Evolutionary conservation across 345 rosid genomes (phyloP), one percentile per base, ranked within the genome.

Genomic region (Pistacia vera): DNA sequence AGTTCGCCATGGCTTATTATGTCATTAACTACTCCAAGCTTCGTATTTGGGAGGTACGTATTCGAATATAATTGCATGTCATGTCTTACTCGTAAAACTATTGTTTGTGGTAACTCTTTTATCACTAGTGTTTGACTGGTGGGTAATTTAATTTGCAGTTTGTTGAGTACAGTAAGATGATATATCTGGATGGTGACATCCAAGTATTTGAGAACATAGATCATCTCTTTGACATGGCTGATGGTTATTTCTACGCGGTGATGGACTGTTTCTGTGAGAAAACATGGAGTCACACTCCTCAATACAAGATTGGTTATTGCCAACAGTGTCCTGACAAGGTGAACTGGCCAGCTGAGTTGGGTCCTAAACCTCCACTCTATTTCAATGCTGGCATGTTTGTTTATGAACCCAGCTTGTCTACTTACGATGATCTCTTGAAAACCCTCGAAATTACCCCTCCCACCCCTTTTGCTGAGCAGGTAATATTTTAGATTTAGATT

Each of bases 361-460:
- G 93, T 46, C 81, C 86, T 16, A 88, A 79, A 46, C 95, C 93
- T 54, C 83, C 92, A 11, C 84, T 88, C 28, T 90, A 92, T 82
- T 92, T 92, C 83, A 92, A 92, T 67, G 95, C 95, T 2, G 95
- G 95, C 68, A 92, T 90, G 97, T 88, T 89, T 46, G 83, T 92
- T 0, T 87, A 73, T 63, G 86, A 90, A 80, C 97, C 97, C 9
- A 82, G 75, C 59, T 80, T 86, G 4, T 7, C 75, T 46, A 80
- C 84, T 12, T 92, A 89, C 54, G 68, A 75, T 28, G 68, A 81
- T 36, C 90, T 91, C 76, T 73, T 90, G 80, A 77, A 81, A 4
- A 81, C 82, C 28, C 78, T 91, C 68, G 75, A 85, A 55, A 59
- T 81, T 49, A 83, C 85, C 59, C 60, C 88, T 64, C 85, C 97